Base-by-base conservation (phyloP, 2,329 filamentous ascomycete species). In the Aquanectria penicillioides region DNA sequence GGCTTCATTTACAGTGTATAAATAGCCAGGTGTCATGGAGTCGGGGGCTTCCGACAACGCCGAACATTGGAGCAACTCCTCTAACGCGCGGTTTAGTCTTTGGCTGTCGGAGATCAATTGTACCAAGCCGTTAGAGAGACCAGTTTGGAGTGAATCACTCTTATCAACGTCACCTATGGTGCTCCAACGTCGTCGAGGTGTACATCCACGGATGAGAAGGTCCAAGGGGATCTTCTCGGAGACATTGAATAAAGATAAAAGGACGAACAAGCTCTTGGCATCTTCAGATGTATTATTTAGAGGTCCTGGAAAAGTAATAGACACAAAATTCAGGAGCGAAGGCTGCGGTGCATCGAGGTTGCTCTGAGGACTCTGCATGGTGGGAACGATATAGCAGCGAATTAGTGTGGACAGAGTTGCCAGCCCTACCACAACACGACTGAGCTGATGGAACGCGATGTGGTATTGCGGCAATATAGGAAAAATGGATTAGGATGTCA, bases 101-200 rank as follows among this genome's bases (percentile, higher is more conserved):
- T 43, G 38, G 5, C 12, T 10, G 41, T 67, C 40, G 17, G 65
- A 46, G 10, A 67, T 33, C 5, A 67, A 44, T 12, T 48, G 41
- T 20, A 36, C 18, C 25, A 67, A 34, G 29, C 46, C 59, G 8
- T 49, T 18, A 29, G 37, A 36, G 41, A 67, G 33, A 11, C 65
- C 65, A 48, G 51, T 38, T 3, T 10, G 75, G 73, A 18, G 76
- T 73, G 67, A 78, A 61, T 60, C 74, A 73, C n/a, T 50, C 54
- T 29, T 60, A 56, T 68, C 65, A 37, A 66, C 46, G 7, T 63
- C 31, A 17, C 65, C 65, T 13, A 66, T 50, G 6, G 34, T 29
- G 10, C 59, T 67, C 65, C 65, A 67, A 33, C 65, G 60, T 33
- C 44, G 77, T 57, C 63, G 67, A 65, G 37, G 52, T 18, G 56